phyloP scores from a whole-genome alignment of 169 alveolate genomes.

The Eimeria maxima region DNA sequence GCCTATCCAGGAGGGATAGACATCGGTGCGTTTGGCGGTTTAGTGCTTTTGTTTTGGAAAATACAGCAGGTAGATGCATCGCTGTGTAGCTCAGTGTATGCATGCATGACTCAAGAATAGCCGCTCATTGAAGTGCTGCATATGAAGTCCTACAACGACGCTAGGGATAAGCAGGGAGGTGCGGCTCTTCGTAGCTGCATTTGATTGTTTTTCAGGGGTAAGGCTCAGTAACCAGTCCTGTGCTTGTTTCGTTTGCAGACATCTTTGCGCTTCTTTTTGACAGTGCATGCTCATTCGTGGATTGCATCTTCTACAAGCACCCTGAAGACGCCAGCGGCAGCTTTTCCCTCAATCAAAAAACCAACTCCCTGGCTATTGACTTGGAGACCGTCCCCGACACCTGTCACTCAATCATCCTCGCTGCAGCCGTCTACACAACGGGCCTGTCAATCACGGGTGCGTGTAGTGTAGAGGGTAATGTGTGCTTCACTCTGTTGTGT shows the following conservation, averaged over 20 bases:
- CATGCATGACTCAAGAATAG: background rate
- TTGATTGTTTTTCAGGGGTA: background rate
- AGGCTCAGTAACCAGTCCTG: background rate
- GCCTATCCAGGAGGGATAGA: slow-evolving; percentile 83
- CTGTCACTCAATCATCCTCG: slow-evolving; percentile 76
- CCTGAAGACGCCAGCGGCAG: slow-evolving; percentile 83
- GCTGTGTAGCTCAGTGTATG: background rate
- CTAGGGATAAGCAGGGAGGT: background rate
- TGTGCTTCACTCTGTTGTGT: background rate
- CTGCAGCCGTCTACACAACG: slow-evolving; percentile 81
- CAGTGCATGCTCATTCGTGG: slow-evolving; percentile 62
- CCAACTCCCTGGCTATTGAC: slow-evolving; percentile 79
- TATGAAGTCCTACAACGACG: background rate
- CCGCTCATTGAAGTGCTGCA: too few relatives aligned
- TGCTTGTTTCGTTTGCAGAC: slow-evolving; percentile 34
- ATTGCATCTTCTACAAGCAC: slow-evolving; percentile 83
- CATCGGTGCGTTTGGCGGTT: slow-evolving; percentile 72
- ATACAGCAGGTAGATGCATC: background rate
- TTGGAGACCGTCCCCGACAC: slow-evolving; percentile 76
- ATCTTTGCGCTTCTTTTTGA: slow-evolving; percentile 82
- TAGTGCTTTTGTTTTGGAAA: background rate
- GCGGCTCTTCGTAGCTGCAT: background rate
- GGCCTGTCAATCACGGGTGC: slow-evolving; percentile 82
- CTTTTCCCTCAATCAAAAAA: slow-evolving; percentile 74
- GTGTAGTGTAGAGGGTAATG: background rate